These are phyloP conservation scores for Candolleomyces eurysporus DNA, from an alignment of 768 basidiomycete species.

Conservation along the genomic window DNA sequence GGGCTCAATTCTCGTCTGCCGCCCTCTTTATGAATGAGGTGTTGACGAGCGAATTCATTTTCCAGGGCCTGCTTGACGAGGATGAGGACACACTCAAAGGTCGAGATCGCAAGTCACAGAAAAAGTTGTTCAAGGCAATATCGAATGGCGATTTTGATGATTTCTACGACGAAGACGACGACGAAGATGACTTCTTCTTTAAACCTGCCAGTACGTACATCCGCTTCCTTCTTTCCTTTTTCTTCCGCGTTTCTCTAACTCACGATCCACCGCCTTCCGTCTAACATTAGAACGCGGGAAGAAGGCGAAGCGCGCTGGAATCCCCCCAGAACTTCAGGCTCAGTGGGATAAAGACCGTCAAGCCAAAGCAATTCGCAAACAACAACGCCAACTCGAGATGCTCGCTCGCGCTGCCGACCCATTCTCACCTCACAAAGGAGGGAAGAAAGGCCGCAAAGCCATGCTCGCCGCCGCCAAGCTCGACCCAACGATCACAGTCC, in stretches of 20 bases:
- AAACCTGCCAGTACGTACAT: constrained; percentile 51
- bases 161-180: constrained; percentile 13
- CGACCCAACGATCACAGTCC: constrained; percentile 41
- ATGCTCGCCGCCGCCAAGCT: constrained; percentile 49
- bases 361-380: constrained; percentile 79
- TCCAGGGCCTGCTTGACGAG: constrained; percentile 60
- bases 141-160: constrained; percentile 50
- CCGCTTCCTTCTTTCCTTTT: neutral
- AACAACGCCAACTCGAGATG: constrained; percentile 53
- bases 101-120: constrained; percentile 46
- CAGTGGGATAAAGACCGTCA: constrained; percentile 82
- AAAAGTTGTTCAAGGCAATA: constrained; percentile 60
- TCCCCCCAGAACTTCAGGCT: constrained; percentile 56
- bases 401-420: constrained; percentile 63
- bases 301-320: constrained; percentile 51
- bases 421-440: constrained; percentile 56
- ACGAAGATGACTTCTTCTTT: constrained; percentile 31
- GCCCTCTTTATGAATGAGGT: neutral
- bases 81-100: constrained; percentile 48
- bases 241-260: neutral
- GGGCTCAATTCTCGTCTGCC: no score
- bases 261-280: neutral
- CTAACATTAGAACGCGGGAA: constrained; percentile 38
- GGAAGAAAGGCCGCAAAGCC: constrained; percentile 69
- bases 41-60: neutral